These are phyloP conservation scores for Dendrocalamus sinicus DNA, from an alignment of 176 grass and related monocot genomes.

Conservation along the genomic window DNA sequence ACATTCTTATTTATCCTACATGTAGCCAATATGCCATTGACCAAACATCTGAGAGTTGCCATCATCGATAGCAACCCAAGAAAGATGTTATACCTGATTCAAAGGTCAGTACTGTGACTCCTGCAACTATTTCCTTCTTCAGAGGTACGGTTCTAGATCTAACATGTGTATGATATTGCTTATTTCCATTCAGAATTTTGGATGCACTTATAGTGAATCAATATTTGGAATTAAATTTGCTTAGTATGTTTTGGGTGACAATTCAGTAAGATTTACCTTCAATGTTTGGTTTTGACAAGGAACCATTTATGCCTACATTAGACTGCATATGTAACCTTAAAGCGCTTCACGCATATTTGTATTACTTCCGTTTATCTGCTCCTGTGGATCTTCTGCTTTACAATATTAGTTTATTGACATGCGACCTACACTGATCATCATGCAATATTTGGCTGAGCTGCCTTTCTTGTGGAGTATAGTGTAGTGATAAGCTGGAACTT, in stretches of 20 bases:
- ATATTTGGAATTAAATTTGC: neutral
- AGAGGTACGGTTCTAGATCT: slow-evolving; percentile 59
- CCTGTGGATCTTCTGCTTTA: neutral
- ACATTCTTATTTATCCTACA: slow-evolving; percentile 30
- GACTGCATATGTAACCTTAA: neutral
- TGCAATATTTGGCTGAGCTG: neutral
- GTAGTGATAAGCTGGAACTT: neutral
- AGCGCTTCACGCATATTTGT: neutral
- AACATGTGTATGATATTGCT: neutral
- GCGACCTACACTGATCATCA: neutral
- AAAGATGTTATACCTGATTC: slow-evolving; percentile 71
- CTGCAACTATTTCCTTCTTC: slow-evolving; percentile 87
- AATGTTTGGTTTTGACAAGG: neutral
- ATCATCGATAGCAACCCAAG: slow-evolving; percentile 82
- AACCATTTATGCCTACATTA: neutral
- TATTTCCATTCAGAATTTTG: neutral
- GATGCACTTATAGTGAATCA: neutral
- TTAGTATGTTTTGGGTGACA: slow-evolving; percentile 9
- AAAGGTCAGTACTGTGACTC: slow-evolving; percentile 92
- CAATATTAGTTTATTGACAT: neutral
- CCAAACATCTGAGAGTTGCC: slow-evolving; percentile 73
- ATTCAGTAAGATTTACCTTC: neutral
- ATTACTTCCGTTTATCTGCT: neutral
- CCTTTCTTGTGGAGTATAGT: neutral
- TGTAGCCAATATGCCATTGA: slow-evolving; percentile 73